Percentiles rank a stretch among this genome's conserved stretches.
phyloP scores from a whole-genome alignment of 306 rosid genomes.

The Cucurbita ficifolia region DNA sequence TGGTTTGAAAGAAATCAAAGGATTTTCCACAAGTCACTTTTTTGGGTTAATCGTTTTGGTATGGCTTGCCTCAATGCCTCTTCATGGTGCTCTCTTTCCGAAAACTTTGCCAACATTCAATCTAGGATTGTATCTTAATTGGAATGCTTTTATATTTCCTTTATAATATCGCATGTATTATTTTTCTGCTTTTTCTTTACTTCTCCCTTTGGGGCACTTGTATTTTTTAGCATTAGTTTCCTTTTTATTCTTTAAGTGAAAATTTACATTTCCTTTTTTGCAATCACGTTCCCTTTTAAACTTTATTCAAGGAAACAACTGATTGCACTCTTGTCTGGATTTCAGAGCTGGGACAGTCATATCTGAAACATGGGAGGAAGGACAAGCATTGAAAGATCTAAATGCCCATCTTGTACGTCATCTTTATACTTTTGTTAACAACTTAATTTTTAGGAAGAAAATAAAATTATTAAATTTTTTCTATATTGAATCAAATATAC shows the following conservation, averaged over 20 bases:
- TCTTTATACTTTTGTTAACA: slow-evolving; percentile 3
- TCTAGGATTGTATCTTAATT: too few relatives aligned
- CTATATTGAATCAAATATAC: not conserved
- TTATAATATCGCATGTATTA: too few relatives aligned
- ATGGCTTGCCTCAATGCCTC: not conserved
- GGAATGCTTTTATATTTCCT: too few relatives aligned
- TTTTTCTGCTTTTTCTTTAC: too few relatives aligned
- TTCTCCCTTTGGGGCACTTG: too few relatives aligned
- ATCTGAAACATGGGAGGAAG: slow-evolving; percentile 99
- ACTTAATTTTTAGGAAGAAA: not conserved
- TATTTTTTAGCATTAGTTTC: too few relatives aligned
- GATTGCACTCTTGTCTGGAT: slow-evolving; percentile 13
- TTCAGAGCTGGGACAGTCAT: slow-evolving; percentile 94
- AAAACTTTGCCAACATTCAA: too few relatives aligned
- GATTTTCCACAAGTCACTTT: not conserved
- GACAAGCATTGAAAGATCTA: slow-evolving; percentile 90
- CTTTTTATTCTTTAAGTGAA: too few relatives aligned
- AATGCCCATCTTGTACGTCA: slow-evolving; percentile 80
- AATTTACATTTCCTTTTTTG: not conserved
- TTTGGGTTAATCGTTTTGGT: not conserved
- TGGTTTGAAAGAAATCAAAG: not conserved
- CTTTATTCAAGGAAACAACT: not conserved
- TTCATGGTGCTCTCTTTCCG: too few relatives aligned
- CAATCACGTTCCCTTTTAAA: not conserved
- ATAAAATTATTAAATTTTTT: too few relatives aligned